Percentiles rank a stretch among this genome's conserved stretches.
These are phyloP conservation scores for Acer yangbiense DNA, from an alignment of 345 rosid genomes.

Conservation along the genomic window DNA sequence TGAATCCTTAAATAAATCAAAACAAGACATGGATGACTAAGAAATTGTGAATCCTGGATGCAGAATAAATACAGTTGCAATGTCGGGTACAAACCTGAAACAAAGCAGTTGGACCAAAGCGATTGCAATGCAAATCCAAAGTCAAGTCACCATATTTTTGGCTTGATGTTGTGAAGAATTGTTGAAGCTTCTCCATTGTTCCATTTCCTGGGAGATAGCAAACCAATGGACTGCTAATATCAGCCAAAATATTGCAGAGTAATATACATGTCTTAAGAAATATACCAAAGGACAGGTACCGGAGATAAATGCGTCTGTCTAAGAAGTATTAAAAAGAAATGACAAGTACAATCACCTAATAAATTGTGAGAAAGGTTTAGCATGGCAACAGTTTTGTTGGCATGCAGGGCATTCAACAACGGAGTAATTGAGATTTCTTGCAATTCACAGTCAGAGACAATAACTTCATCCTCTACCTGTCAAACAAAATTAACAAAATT, in stretches of 20 bases:
- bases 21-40: conserved; percentile 7
- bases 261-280: not conserved
- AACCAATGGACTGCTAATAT: conserved; percentile 27
- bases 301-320: not conserved
- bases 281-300: not conserved
- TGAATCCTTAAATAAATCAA: conserved; percentile 2
- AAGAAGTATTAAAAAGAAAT: conserved; percentile 1
- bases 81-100: conserved; percentile 64
- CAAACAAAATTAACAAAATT: conserved; percentile 15
- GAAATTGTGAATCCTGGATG: conserved; percentile 3
- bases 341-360: conserved; percentile 52
- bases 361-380: conserved; percentile 88
- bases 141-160: conserved; percentile 79
- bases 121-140: conserved; percentile 95
- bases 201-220: conserved; percentile 71
- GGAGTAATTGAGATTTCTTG: conserved; percentile 92
- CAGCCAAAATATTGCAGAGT: not conserved
- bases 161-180: conserved; percentile 61
- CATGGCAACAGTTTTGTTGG: conserved; percentile 66
- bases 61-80: not conserved
- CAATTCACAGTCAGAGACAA: conserved; percentile 76
- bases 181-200: conserved; percentile 89
- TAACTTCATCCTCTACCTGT: conserved; percentile 92
- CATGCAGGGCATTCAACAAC: conserved; percentile 67
- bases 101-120: conserved; percentile 90